Evolutionary conservation across 495 filamentous ascomycete species (phyloP), one percentile per base, ranked within the genome.

Genomic region (Hypomontagnella submonticulosa): DNA sequence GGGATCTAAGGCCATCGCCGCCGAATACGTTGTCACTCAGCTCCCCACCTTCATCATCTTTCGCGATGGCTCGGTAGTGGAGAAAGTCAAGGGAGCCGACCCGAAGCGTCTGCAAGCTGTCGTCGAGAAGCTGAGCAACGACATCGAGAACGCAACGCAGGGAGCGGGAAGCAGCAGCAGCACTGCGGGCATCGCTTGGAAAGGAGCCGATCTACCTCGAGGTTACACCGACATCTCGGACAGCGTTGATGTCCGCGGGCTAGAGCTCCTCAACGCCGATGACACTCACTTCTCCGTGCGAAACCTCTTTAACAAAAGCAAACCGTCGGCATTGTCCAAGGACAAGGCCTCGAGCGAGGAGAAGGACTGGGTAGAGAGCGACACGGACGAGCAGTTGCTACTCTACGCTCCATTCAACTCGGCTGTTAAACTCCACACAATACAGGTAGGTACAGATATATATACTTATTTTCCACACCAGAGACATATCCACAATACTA

Each of bases 361-460:
- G 12, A 86, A 86, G 51, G 95, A 99, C 77, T 98, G 92, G 92
- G 86, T 97, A n/a, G 92, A 98, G 82, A 97, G 92, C 72, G 96
- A 97, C 72, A 97, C 93, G n/a, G 95, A 99, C 74, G 92, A 97
- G 80, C 96, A 99, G 82, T 76, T 99, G 60, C 91, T 99, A 88
- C 85, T 99, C 51, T 97, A 89, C 74, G 80, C 96, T 46, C 95
- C 95, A 7, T 97, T 99, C 76, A 88, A 92, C 75, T 87, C 89
- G 8, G 92, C 89, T 46, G 69, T 97, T 58, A 99, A 98, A 82
- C 84, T 97, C 27, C 93, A 97, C 73, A 92, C 92, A 4, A 75
- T 99, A 19, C 84, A 85, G 78, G 84, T 85, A 75, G 12, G 61
- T 42, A n/a, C n/a, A n/a, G n/a, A n/a, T 32, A 42, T 23, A 33